Evolutionary conservation across 768 basidiomycete genomes (phyloP).

Genomic region (Pluteus cervinus): DNA sequence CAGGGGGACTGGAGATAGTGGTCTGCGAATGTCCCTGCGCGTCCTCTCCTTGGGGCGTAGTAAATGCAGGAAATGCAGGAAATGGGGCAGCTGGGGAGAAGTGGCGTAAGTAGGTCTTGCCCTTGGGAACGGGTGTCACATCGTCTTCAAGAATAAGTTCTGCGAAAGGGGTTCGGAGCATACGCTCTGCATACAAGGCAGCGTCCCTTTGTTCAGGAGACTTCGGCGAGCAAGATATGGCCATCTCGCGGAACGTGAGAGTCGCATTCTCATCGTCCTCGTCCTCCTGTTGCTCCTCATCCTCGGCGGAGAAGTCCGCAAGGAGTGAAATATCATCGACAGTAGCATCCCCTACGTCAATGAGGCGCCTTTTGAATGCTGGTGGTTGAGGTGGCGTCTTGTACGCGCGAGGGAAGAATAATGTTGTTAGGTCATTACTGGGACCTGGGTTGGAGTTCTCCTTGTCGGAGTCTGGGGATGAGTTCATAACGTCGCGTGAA

Average conservation of each 20-base stretch:
- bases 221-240: conserved; percentile 28
- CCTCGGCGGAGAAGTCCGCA: conserved; percentile 25
- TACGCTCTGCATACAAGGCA: conserved; percentile 14
- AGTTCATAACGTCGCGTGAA: conserved; percentile 12
- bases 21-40: too few relatives aligned
- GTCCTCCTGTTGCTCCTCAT: conserved; percentile 25
- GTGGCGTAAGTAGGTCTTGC: not conserved
- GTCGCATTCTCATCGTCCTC: conserved; percentile 34
- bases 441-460: conserved; percentile 31
- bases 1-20: too few relatives aligned
- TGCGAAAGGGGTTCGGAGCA: conserved; percentile 31
- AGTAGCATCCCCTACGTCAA: conserved; percentile 47
- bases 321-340: conserved; percentile 28
- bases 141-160: conserved; percentile 29
- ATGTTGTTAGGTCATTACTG: conserved; percentile 18
- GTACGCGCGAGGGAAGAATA: conserved; percentile 29
- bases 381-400: conserved; percentile 17
- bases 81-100: not conserved
- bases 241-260: conserved; percentile 27
- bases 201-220: too few relatives aligned
- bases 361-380: conserved; percentile 31
- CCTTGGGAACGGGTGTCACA: conserved; percentile 23
- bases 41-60: too few relatives aligned
- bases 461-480: conserved; percentile 38
- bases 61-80: too few relatives aligned